phyloP scores from a whole-genome alignment of 768 basidiomycete genomes.

The Suillus decipiens region DNA sequence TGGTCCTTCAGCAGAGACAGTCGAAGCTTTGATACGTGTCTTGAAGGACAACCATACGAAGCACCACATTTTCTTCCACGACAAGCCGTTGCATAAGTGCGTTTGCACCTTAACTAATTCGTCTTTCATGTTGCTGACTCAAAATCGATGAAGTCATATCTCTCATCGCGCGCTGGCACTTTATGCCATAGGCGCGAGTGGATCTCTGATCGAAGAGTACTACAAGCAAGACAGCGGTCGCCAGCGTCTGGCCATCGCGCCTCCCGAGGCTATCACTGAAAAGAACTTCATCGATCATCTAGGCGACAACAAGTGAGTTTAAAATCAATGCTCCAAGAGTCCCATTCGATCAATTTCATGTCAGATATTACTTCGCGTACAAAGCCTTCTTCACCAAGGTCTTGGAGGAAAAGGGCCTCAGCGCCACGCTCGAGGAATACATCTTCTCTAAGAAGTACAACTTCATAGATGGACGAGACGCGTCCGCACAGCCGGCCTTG shows the following conservation, averaged over 20 bases:
- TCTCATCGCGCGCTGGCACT: slow-evolving; percentile 32
- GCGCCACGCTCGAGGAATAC: slow-evolving; percentile 26
- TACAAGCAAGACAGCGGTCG: slow-evolving; percentile 22
- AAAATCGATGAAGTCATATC: slow-evolving; percentile 23
- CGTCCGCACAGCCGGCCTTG: slow-evolving; percentile 47
- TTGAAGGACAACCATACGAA: slow-evolving; percentile 51
- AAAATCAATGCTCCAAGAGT: background rate
- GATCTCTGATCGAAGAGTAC: slow-evolving; percentile 24
- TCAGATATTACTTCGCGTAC: slow-evolving; percentile 31
- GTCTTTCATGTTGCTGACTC: background rate
- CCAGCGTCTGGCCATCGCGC: slow-evolving; percentile 26
- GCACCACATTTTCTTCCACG: slow-evolving; percentile 52
- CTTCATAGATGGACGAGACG: slow-evolving; percentile 18
- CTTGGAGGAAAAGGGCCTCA: slow-evolving; percentile 20
- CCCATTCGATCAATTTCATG: background rate
- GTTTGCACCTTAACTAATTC: slow-evolving; percentile 11
- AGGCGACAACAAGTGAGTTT: slow-evolving; percentile 27
- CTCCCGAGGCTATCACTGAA: slow-evolving; percentile 27
- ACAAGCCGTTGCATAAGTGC: slow-evolving; percentile 52
- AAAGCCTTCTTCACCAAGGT: slow-evolving; percentile 26
- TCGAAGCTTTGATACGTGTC: slow-evolving; percentile 27
- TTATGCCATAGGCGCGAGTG: slow-evolving; percentile 29
- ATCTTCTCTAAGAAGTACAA: slow-evolving; percentile 34
- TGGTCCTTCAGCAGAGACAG: slow-evolving; percentile 27
- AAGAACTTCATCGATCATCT: slow-evolving; percentile 28